phyloP scores from a whole-genome alignment of 23 red algal species.

The Gracilaria domingensis region DNA sequence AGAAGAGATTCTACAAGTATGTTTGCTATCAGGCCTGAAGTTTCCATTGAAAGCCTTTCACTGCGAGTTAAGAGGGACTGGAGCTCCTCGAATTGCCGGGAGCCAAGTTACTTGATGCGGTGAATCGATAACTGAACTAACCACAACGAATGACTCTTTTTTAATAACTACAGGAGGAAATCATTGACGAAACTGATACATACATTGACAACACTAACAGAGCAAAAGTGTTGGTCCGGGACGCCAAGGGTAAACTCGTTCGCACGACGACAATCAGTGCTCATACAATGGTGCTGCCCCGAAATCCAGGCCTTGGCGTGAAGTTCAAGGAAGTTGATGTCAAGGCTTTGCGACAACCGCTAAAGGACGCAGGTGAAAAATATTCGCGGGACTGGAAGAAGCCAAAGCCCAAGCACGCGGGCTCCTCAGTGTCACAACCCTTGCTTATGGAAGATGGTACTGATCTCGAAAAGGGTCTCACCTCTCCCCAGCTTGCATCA shows the following conservation, averaged over 20 bases:
- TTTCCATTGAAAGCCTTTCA: neutral
- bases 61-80: too few relatives aligned
- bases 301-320: conserved; percentile 5
- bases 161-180: conserved; percentile 67
- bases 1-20: conserved; percentile 84
- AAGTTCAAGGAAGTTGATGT: conserved; percentile 75
- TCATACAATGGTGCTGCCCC: neutral
- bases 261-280: conserved; percentile 33
- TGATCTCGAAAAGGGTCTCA: conserved; percentile 37
- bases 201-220: conserved; percentile 84
- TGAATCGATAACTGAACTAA: neutral
- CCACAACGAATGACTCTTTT: neutral
- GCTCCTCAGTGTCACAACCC: neutral
- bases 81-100: neutral
- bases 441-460: conserved; percentile 4
- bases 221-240: conserved; percentile 66
- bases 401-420: conserved; percentile 14
- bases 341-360: conserved; percentile 40
- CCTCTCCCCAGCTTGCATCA: neutral
- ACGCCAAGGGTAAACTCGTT: conserved; percentile 62
- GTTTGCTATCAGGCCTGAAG: neutral
- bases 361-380: conserved; percentile 2
- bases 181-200: conserved; percentile 97
- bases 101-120: neutral
- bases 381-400: conserved; percentile 45